Evolutionary conservation across 2,329 filamentous ascomycete genomes (phyloP).

Genomic region (Pyrenochaeta sp.): DNA sequence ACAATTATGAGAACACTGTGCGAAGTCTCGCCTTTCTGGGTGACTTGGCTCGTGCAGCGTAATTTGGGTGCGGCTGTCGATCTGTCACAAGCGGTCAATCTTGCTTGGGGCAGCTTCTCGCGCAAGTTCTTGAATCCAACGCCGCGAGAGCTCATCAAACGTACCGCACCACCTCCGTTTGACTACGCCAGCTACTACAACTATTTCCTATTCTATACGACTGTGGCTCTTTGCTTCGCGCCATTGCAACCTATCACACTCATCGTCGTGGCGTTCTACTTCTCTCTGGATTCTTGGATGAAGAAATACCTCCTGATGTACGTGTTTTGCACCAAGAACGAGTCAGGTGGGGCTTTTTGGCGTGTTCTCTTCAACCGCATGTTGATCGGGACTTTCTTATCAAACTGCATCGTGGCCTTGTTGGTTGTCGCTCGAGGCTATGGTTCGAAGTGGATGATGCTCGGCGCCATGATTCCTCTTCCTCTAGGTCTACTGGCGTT

Average conservation of each 20-base stretch:
- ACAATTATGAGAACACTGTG: constrained; percentile 79
- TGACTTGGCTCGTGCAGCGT: constrained; percentile 78
- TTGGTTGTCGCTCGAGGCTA: constrained; percentile 74
- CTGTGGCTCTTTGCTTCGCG: constrained; percentile 85
- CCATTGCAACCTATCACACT: constrained; percentile 88
- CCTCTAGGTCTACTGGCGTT: constrained; percentile 81
- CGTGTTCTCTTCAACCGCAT: constrained; percentile 91
- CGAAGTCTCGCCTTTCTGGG: constrained; percentile 87
- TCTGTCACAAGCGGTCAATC: constrained; percentile 84
- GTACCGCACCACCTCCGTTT: constrained; percentile 90
- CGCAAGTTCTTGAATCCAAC: constrained; percentile 88
- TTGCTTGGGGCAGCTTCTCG: constrained; percentile 84
- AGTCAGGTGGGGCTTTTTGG: constrained; percentile 95
- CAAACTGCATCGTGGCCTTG: constrained; percentile 80
- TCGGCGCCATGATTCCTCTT: constrained; percentile 75
- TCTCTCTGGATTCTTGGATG: constrained; percentile 82
- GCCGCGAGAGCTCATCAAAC: constrained; percentile 87
- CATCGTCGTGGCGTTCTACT: constrained; percentile 88
- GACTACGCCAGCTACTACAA: constrained; percentile 98
- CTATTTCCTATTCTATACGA: constrained; percentile 94
- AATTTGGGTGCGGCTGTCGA: constrained; percentile 95
- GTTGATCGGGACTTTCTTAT: constrained; percentile 79
- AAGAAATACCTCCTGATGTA: constrained; percentile 97
- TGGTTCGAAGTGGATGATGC: constrained; percentile 59
- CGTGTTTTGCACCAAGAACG: constrained; percentile 95